Conservation (phyloP, 2,329 filamentous ascomycete genomes). For the Lomentospora prolificans region DNA sequence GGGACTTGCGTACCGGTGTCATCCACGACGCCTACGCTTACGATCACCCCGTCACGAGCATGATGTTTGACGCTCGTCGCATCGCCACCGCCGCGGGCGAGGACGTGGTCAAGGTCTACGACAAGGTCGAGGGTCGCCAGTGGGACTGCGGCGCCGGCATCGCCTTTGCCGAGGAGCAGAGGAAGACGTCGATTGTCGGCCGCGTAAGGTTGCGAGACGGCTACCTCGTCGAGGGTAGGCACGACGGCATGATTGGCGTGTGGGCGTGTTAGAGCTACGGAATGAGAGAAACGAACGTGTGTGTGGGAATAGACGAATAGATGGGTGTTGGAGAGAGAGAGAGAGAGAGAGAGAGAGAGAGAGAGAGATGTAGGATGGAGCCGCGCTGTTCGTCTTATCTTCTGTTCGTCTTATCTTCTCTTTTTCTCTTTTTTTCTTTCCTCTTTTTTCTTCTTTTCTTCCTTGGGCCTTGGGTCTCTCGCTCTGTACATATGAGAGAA, state of each 20-base stretch:
- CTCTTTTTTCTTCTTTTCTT: background rate
- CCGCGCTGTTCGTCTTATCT: background rate
- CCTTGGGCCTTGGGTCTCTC: background rate
- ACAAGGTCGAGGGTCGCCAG: constrained; percentile 89
- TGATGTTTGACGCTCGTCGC: constrained; percentile 90
- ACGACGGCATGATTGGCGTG: constrained; percentile 78
- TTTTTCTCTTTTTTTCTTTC: background rate
- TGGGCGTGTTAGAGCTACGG: constrained; percentile 58
- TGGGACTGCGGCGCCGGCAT: constrained; percentile 92
- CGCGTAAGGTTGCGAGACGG: constrained; percentile 86
- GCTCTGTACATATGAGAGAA: background rate
- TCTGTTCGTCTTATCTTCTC: background rate
- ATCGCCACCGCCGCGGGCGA: constrained; percentile 89
- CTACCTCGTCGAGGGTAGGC: constrained; percentile 83
- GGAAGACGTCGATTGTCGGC: constrained; percentile 63
- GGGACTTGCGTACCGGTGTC: constrained; percentile 92
- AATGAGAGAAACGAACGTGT: background rate
- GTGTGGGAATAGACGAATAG: background rate
- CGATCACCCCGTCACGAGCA: constrained; percentile 80
- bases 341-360: background rate
- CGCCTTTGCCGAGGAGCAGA: constrained; percentile 55
- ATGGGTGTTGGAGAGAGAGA: too few species aligned
- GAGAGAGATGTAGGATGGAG: background rate
- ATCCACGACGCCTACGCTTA: constrained; percentile 96
- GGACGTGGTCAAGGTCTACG: constrained; percentile 93